These are phyloP conservation scores for Brachypodium distachyon DNA, from an alignment of 202 grass and related monocot species.

Conservation along the genomic window DNA sequence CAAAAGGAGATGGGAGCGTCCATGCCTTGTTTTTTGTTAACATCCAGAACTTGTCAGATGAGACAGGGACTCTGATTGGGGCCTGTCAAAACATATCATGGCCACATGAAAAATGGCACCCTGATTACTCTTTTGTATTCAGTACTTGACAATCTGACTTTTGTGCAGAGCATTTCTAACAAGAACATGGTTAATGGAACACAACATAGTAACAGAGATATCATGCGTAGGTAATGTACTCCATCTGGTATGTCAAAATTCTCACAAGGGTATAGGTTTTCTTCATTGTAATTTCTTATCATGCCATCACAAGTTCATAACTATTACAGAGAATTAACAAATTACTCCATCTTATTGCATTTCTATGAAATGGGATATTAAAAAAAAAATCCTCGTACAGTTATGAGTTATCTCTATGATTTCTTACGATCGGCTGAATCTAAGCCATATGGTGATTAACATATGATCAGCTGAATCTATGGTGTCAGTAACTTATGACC, in stretches of 20 bases:
- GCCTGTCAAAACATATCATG: constrained; percentile 43
- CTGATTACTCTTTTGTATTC: background rate
- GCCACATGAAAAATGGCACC: background rate
- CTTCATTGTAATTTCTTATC: background rate
- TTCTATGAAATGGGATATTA: background rate
- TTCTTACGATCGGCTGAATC: background rate
- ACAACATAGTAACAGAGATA: background rate
- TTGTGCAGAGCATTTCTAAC: background rate
- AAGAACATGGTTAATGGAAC: background rate
- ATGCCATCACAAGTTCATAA: background rate
- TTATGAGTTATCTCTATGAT: background rate
- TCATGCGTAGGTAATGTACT: background rate
- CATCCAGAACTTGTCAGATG: constrained; percentile 83
- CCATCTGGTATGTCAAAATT: background rate
- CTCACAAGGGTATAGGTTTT: background rate
- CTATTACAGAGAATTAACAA: background rate
- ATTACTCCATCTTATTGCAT: background rate
- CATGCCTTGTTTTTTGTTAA: constrained; percentile 65
- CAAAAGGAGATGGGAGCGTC: constrained; percentile 78
- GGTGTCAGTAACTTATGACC: too few relatives aligned
- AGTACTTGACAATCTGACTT: background rate
- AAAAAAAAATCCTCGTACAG: background rate
- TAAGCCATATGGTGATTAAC: background rate
- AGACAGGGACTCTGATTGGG: constrained; percentile 64
- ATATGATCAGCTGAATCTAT: too few relatives aligned